These are phyloP conservation scores for Clarireedia monteithiana DNA, from an alignment of 2,329 filamentous ascomycete species.

Conservation along the genomic window DNA sequence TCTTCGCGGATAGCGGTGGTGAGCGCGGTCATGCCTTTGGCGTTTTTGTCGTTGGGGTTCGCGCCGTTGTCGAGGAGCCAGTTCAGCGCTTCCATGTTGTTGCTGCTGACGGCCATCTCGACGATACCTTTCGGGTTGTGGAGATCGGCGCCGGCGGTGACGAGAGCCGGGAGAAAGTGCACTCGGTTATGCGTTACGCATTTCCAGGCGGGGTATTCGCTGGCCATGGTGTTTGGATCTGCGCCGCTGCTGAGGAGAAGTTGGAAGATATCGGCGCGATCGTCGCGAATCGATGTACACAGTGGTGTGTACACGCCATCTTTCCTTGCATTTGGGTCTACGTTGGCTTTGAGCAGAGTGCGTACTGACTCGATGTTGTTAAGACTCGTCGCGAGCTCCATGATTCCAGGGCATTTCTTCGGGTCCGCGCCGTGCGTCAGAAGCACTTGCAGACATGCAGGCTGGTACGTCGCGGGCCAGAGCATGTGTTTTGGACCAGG, in stretches of 20 bases:
- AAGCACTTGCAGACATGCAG: constrained; percentile 49
- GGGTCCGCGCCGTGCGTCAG: constrained; percentile 51
- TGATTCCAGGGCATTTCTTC: constrained; percentile 52
- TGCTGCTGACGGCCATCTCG: constrained; percentile 54
- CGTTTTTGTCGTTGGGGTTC: constrained; percentile 50
- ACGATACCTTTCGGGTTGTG: constrained; percentile 55
- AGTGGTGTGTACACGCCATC: constrained; percentile 62
- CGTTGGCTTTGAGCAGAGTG: constrained; percentile 48
- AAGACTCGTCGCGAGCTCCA: constrained; percentile 55
- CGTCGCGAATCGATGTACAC: constrained; percentile 61
- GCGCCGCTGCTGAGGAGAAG: constrained; percentile 47
- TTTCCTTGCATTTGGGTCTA: constrained; percentile 54
- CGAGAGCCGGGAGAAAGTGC: constrained; percentile 50
- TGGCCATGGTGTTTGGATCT: constrained; percentile 45
- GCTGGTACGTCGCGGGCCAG: constrained; percentile 55
- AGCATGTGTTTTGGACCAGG: constrained; percentile 63
- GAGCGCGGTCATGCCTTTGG: constrained; percentile 52
- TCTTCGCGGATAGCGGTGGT: constrained; percentile 59
- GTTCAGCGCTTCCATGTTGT: constrained; percentile 51
- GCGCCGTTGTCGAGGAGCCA: constrained; percentile 55
- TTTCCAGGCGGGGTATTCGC: constrained; percentile 61
- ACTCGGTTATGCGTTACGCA: constrained; percentile 58
- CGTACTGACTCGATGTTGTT: constrained; percentile 56
- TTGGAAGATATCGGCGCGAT: constrained; percentile 52
- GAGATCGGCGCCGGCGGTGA: constrained; percentile 53